A percentile compares a stretch with the other conserved stretches of the same genome.
Evolutionary conservation across 306 rosid species (phyloP).

Genomic region (Hippophae rhamnoides): DNA sequence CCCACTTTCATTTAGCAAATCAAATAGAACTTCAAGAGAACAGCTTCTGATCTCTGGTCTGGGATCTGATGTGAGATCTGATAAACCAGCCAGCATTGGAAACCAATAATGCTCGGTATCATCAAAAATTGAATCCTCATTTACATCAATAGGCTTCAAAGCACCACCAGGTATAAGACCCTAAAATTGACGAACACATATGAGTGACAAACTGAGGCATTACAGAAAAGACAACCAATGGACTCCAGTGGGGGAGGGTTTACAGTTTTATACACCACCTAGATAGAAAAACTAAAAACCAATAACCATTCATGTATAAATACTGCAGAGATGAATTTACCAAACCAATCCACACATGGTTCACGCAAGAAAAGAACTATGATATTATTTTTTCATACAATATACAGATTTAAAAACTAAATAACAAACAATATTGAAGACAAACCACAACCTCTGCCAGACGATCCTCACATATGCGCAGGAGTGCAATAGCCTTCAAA

Average conservation of each 20-base stretch:
- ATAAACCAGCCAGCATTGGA: slow-evolving; percentile 98
- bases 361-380: too few relatives aligned
- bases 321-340: too few relatives aligned
- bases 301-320: too few relatives aligned
- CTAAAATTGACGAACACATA: slow-evolving; percentile 34
- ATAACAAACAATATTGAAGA: slow-evolving; percentile 13
- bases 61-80: slow-evolving; percentile 92
- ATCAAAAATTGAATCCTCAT: slow-evolving; percentile 47
- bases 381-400: too few relatives aligned
- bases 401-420: slow-evolving; percentile 2
- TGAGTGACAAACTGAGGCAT: slow-evolving; percentile 4
- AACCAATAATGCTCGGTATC: slow-evolving; percentile 98
- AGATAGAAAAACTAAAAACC: too few relatives aligned
- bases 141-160: slow-evolving; percentile 70
- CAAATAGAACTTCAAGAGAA: slow-evolving; percentile 95
- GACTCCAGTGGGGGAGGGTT: too few relatives aligned
- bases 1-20: slow-evolving; percentile 96
- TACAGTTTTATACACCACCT: too few relatives aligned
- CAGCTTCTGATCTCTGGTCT: slow-evolving; percentile 98
- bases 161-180: slow-evolving; percentile 97
- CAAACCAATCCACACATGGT: too few relatives aligned
- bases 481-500: slow-evolving; percentile 98
- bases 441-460: slow-evolving; percentile 86
- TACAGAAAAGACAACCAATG: neutral
- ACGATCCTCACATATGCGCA: slow-evolving; percentile 98